Conservation (phyloP, 352 stramenopile species). For the Peronospora belbahrii region DNA sequence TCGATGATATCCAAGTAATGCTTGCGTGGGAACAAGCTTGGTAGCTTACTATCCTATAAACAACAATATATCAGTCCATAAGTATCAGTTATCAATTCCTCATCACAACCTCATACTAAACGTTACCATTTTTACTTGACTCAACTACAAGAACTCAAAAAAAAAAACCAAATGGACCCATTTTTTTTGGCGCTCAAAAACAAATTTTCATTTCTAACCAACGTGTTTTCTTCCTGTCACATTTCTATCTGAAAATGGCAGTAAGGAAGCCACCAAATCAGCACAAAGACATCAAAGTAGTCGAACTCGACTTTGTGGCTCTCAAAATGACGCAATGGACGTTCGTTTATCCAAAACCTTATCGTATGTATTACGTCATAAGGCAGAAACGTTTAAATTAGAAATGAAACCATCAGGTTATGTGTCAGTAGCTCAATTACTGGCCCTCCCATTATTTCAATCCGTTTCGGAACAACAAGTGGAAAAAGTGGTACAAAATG, state of each 20-base stretch:
- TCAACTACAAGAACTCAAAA: too few species aligned
- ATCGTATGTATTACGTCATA: slow-evolving; percentile 69
- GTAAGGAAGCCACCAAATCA: too few species aligned
- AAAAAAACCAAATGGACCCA: too few species aligned
- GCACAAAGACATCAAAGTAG: slow-evolving; percentile 9
- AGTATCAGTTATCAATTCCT: too few species aligned
- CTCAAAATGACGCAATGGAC: slow-evolving; percentile 36
- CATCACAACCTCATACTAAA: too few species aligned
- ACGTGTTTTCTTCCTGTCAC: too few species aligned
- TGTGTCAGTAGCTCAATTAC: slow-evolving; percentile 43
- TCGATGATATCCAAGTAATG: slow-evolving; percentile 77
- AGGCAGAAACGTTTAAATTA: slow-evolving; percentile 54
- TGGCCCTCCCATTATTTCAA: slow-evolving; percentile 47
- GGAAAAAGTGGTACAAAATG: slow-evolving; percentile 53
- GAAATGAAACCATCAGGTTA: slow-evolving; percentile 66
- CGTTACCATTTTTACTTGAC: too few species aligned
- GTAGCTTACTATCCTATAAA: slow-evolving; percentile 57
- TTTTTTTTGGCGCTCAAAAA: too few species aligned
- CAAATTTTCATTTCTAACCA: too few species aligned
- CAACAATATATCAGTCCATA: not conserved
- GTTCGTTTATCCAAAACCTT: slow-evolving; percentile 74
- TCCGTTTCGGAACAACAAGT: slow-evolving; percentile 47
- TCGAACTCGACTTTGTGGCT: slow-evolving; percentile 20
- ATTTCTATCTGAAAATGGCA: too few species aligned
- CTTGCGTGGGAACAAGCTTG: slow-evolving; percentile 60